Conservation (phyloP, 23 red algal genomes). For the Gracilaria domingensis region DNA sequence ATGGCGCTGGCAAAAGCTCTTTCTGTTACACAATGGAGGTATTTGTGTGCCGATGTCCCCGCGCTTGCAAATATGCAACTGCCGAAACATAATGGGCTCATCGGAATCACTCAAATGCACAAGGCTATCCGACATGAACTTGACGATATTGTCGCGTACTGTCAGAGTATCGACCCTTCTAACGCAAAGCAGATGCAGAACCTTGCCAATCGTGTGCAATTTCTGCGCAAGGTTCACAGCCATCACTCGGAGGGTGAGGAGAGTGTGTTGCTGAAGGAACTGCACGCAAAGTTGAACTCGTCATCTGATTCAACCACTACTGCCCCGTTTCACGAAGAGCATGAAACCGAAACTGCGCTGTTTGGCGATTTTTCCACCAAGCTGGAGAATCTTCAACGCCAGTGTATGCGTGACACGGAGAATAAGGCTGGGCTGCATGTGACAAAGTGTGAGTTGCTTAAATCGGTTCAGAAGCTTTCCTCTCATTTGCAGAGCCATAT, state of each 20-base stretch:
- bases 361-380: conserved; percentile 38
- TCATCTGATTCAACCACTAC: conserved; percentile 18
- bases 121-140: conserved; percentile 52
- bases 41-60: conserved; percentile 29
- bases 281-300: conserved; percentile 31
- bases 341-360: conserved; percentile 31
- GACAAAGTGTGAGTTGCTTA: conserved; percentile 48
- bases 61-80: conserved; percentile 29
- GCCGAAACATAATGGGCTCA: conserved; percentile 51
- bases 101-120: conserved; percentile 67
- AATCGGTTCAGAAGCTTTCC: conserved; percentile 24
- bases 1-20: conserved; percentile 35
- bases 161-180: conserved; percentile 39
- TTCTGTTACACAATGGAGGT: conserved; percentile 23
- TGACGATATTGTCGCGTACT: conserved; percentile 57
- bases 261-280: conserved; percentile 53
- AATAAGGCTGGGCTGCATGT: not conserved
- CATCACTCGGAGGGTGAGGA: conserved; percentile 69
- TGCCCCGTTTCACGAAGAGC: conserved; percentile 44
- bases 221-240: conserved; percentile 62
- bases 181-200: conserved; percentile 59
- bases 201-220: conserved; percentile 30
- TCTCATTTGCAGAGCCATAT: conserved; percentile 78
- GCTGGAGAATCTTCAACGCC: conserved; percentile 5
- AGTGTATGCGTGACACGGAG: not conserved